Base-by-base conservation (phyloP, 768 basidiomycete genomes). In the Termitomyces eurrhizus region DNA sequence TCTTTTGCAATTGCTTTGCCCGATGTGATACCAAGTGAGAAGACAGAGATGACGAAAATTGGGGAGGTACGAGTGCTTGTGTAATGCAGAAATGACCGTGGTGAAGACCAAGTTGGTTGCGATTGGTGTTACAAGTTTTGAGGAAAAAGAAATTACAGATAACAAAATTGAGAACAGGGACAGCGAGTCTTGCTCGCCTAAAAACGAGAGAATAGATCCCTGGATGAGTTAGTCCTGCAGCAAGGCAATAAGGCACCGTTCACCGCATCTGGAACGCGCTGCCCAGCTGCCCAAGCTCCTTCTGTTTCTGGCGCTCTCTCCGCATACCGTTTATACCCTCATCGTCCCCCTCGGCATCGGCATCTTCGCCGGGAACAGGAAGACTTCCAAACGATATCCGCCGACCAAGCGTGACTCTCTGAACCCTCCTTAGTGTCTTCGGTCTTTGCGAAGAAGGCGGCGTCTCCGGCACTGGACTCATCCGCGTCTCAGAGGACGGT, bases 221-320 rank as follows among this genome's bases (percentile, higher is more conserved):
- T 21, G 36, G 16, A 51, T 32, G 24, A 41, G 53, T 41, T 41
- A 52, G n/a, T 52, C 41, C 26, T 53, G 26, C 35, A 48, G 21
- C 24, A 26, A 45, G 45, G 21, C 8, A 44, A 41, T 16, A 50
- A 52, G 29, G 16, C 45, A 41, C 45, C 33, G 24, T 33, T 78
- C 65, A 88, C 14, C 75, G 78, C 72, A 89, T 72, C 65, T 88
- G 86, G 70, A 93, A 90, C 32, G 90, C 90, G 67, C 89, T 91
- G 33, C 82, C 90, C 53, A 92, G 71, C 58, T 75, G 75, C 49
- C 70, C 57, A 46, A 64, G 49, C 41, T 63, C 65, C 33, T 65
- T 58, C 55, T 64, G 64, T 36, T 60, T 64, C 53, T 44, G 50
- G 1, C 56, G 58, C 26, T 60, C 62, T 13, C 62, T 52, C 53